These are phyloP conservation scores for Magnolia officinalis DNA, from an alignment of 164 flowering plant species.

Conservation along the genomic window DNA sequence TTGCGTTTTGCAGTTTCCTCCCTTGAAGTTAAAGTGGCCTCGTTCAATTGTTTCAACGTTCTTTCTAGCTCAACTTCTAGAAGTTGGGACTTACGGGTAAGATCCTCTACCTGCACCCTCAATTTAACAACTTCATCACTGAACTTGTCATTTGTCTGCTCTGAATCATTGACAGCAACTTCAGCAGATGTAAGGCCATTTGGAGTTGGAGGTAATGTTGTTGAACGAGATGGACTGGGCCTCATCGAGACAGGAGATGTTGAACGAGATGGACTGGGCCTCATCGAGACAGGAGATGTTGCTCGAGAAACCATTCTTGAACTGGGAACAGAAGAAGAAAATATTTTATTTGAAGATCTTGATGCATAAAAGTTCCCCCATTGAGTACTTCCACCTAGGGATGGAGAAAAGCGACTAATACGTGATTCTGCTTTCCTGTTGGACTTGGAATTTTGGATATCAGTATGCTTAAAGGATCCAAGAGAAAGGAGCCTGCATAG, in stretches of 20 bases:
- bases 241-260: too few relatives aligned
- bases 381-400: conserved; percentile 33
- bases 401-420: conserved; percentile 32
- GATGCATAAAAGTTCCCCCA: conserved; percentile 29
- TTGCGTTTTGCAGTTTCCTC: conserved; percentile 77
- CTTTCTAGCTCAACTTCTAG: conserved; percentile 76
- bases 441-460: conserved; percentile 26
- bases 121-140: conserved; percentile 53
- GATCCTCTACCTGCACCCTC: conserved; percentile 73
- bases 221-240: conserved; percentile 43
- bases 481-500: conserved; percentile 57
- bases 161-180: conserved; percentile 30
- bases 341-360: conserved; percentile 31
- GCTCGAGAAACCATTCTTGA: conserved; percentile 52
- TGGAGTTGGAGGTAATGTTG: conserved; percentile 22
- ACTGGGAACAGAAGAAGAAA: conserved; percentile 49
- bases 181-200: conserved; percentile 29
- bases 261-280: too few relatives aligned
- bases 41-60: conserved; percentile 56
- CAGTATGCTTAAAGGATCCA: conserved; percentile 45
- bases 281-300: conserved; percentile 55
- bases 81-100: conserved; percentile 53
- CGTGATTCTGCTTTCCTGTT: conserved; percentile 26
- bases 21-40: conserved; percentile 50
- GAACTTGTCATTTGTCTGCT: conserved; percentile 35